Base-by-base conservation (phyloP, 345 rosid genomes). In the Atalantia buxifolia region DNA sequence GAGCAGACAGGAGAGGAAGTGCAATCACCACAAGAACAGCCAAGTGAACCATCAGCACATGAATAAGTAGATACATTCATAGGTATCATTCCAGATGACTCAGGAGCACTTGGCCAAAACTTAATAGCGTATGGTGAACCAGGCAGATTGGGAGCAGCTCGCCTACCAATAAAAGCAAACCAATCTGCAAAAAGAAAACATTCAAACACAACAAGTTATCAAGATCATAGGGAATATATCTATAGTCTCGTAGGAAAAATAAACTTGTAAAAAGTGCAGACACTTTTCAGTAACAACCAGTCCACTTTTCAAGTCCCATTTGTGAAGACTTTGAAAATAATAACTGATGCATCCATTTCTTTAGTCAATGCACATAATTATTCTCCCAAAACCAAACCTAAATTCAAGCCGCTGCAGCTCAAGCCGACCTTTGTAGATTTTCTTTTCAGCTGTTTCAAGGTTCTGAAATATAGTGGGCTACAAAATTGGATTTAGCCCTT, bases 1-100 rank as follows among this genome's bases (percentile, higher is more conserved):
- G 97, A 82, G 85, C 99, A 96, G 63, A 78, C 82, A 73, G 94
- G 85, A 76, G 98, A 88, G 9, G 85, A 86, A 77, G 97, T 97
- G 79, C 99, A 96, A 81, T 96, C 99, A 70, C 99, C 99, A 71
- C 98, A 96, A 84, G 99, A 96, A 81, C 99, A 96, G 56, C 99
- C 98, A 73, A 96, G 87, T 6, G 97, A 90, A 71, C 87, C 83
- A 83, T 94, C 99, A 36, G 89, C 95, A 74, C 99, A 96, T 71
- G 97, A 88, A 88, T 91, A 94, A 40, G 85, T 74, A 77, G 99
- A 89, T n/a, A 88, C 81, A 75, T 94, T 91, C 99, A 94, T 96
- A 12, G 89, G 90, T 85, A 77, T 81, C 94, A 92, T 88, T 79
- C 87, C 90, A 70, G 94, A 86, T 72, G 88, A 84, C 45, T 80